Evolutionary conservation across 805 yeast species (phyloP), one percentile per base, ranked within the genome.

Genomic region (Lachancea sp.): DNA sequence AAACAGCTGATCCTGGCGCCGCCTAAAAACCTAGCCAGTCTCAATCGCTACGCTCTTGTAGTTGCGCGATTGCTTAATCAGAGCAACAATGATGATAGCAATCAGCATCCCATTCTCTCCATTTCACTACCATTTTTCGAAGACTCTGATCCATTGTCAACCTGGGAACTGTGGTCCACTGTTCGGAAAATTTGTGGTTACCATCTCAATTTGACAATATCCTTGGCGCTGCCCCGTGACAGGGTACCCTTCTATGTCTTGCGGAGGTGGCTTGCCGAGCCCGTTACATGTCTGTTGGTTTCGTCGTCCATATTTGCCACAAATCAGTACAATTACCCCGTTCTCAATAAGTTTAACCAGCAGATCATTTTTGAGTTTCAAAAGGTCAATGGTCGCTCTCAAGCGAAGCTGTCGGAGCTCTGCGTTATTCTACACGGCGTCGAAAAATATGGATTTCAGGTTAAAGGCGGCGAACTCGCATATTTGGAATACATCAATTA

Each of bases 141-240:
- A 42, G 78, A 74, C 35, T 48, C 65, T 13, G 78, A 74, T 50
- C 61, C 69, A 7, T 57, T 80, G 23, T 75, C 80, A 2, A 77
- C 83, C 2, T 82, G 89, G 89, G 84, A 79, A 40, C 70, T 78
- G 49, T 82, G 89, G 89, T 77, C 80, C 48, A 69, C 82, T 1
- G 72, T 82, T 2, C 63, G 87, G 18, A 65, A 69, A 4, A 61
- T 72, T 26, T 75, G 81, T 49, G 70, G 71, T 41, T 77, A 79
- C 50, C 69, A 78, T 36, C 45, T 60, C 2, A 70, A 75, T 17
- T 60, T 82, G 38, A 78, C 85, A n/a, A 78, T 87, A 40, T 84
- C 86, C 4, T 65, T 83, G 25, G 92, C 81, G 26, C 71, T 88
- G 17, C 89, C 95, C 23, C 78, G 78, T 42, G 68, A 68, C 26